Evolutionary conservation across 2,329 filamentous ascomycete species (phyloP).

Genomic region (Alternaria panax): DNA sequence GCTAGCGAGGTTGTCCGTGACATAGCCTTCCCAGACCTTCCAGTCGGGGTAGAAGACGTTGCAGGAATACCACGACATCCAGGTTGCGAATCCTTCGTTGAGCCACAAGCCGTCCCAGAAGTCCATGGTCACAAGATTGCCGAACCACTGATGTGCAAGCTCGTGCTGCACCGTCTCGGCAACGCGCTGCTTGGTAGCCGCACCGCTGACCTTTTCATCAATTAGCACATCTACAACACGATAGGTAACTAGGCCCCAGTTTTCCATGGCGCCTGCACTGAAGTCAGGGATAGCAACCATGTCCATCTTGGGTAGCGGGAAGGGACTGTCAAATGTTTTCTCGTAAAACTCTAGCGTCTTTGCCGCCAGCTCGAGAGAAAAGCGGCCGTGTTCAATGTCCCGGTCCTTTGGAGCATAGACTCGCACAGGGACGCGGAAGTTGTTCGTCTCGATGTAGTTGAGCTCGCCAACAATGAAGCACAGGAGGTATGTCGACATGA

Average conservation of each 20-base stretch:
- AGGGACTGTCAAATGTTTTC: constrained; percentile 87
- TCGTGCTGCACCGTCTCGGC: constrained; percentile 97
- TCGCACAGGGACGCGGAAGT: constrained; percentile 88
- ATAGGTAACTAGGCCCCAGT: constrained; percentile 96
- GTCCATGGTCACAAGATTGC: constrained; percentile 96
- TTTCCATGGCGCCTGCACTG: constrained; percentile 96
- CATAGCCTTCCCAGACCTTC: constrained; percentile 97
- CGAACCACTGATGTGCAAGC: constrained; percentile 97
- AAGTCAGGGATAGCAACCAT: constrained; percentile 97
- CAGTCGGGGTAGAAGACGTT: constrained; percentile 96
- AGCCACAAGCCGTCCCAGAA: constrained; percentile 99
- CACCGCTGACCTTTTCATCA: constrained; percentile 90
- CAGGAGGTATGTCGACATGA: constrained; percentile 95
- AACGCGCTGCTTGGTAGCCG: constrained; percentile 88
- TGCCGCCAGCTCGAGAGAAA: constrained; percentile 88
- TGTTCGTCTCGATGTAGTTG: constrained; percentile 89
- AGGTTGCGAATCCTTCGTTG: constrained; percentile 90
- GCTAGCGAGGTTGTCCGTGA: constrained; percentile 88
- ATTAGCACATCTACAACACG: constrained; percentile 89
- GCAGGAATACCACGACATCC: constrained; percentile 94
- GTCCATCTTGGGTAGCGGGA: constrained; percentile 92
- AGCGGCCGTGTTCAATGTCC: constrained; percentile 88
- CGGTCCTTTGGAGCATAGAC: constrained; percentile 93
- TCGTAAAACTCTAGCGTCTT: constrained; percentile 94
- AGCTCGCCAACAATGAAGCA: constrained; percentile 95